Evolutionary conservation across 139 green algal genomes (phyloP).

Genomic region (Zygnema cylindricum): DNA sequence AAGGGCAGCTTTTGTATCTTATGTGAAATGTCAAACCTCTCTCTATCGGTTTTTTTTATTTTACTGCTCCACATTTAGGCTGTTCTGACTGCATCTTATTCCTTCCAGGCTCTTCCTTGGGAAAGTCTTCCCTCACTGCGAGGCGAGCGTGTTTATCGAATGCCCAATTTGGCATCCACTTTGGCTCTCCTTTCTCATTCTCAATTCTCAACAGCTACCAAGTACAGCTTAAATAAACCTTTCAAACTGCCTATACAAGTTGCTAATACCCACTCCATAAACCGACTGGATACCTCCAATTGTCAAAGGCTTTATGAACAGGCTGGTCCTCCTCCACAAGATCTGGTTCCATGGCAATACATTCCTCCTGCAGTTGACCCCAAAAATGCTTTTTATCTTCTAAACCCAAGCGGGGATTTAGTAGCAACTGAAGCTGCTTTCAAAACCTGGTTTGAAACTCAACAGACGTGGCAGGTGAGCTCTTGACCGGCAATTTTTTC

Average conservation of each 20-base stretch:
- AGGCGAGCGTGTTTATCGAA: slow-evolving; percentile 43
- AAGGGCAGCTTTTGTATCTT: neutral
- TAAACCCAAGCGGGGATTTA: slow-evolving; percentile 89
- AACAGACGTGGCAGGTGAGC: slow-evolving; percentile 76
- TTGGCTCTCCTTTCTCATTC: slow-evolving; percentile 14
- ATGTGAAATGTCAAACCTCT: neutral
- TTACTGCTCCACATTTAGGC: neutral
- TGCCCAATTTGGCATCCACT: slow-evolving; percentile 37
- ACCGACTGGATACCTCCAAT: neutral
- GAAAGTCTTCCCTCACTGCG: slow-evolving; percentile 46
- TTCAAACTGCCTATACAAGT: neutral
- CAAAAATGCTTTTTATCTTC: slow-evolving; percentile 73
- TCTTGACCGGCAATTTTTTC: too few relatives aligned
- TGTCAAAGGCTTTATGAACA: slow-evolving; percentile 4
- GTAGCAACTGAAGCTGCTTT: slow-evolving; percentile 79
- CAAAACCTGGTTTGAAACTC: slow-evolving; percentile 71
- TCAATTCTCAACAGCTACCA: neutral
- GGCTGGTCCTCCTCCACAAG: neutral
- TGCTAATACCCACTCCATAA: neutral
- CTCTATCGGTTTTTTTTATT: neutral
- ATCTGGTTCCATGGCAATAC: neutral
- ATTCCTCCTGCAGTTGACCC: slow-evolving; percentile 35
- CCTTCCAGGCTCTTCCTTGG: slow-evolving; percentile 57
- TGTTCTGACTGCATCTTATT: neutral
- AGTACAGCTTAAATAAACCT: neutral